Evolutionary conservation across 129 eudicot species (phyloP).

Genomic region (Calendula officinalis): DNA sequence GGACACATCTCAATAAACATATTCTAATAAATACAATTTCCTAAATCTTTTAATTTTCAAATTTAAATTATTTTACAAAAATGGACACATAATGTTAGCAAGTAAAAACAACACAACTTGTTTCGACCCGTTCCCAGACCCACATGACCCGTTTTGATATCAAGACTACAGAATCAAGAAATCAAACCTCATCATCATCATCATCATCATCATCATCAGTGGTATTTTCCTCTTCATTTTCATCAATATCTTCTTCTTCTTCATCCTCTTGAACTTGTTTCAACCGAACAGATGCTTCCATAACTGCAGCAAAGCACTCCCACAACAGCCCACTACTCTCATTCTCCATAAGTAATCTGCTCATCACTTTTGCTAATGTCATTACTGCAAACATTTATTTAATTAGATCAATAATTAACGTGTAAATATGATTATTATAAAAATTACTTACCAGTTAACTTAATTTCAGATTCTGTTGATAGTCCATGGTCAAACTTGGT

Average conservation of each 20-base stretch:
- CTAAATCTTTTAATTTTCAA: neutral
- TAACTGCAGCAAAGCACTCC: constrained; percentile 57
- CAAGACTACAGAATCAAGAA: neutral
- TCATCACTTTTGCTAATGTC: constrained; percentile 47
- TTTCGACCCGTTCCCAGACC: neutral
- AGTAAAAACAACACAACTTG: constrained; percentile 1
- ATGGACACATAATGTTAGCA: neutral
- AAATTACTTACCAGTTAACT: constrained; percentile 51
- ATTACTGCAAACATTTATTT: constrained; percentile 38
- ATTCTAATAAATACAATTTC: constrained; percentile 4
- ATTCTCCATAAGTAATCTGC: constrained; percentile 35
- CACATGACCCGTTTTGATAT: neutral
- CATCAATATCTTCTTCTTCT: constrained; percentile 36
- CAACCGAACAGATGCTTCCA: constrained; percentile 61
- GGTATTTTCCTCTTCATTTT: constrained; percentile 30
- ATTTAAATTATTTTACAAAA: neutral
- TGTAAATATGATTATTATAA: too few relatives aligned
- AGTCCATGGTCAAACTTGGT: constrained; percentile 50
- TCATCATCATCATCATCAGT: constrained; percentile 36
- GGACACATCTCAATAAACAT: too few relatives aligned
- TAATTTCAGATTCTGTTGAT: constrained; percentile 55
- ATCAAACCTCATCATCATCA: constrained; percentile 41
- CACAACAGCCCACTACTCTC: constrained; percentile 31
- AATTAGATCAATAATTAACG: too few relatives aligned
- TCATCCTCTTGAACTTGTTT: constrained; percentile 53